Evolutionary conservation across 768 basidiomycete species (phyloP).

Genomic region (Rhodotorula graminis): DNA sequence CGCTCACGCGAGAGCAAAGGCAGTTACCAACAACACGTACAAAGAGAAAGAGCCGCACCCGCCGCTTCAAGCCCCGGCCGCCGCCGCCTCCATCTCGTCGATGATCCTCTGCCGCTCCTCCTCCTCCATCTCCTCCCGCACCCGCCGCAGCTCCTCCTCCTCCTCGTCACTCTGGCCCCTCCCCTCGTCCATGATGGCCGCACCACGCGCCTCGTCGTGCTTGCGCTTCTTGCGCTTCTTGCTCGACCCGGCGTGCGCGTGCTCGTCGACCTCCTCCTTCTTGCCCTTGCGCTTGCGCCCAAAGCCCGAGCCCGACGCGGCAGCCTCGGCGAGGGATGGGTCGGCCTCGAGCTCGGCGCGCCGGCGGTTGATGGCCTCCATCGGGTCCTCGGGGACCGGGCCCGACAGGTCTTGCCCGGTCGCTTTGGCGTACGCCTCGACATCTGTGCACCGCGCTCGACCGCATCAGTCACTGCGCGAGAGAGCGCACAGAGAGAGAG

Average conservation of each 20-base stretch:
- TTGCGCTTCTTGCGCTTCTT: conserved; percentile 9
- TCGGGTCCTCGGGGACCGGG: conserved; percentile 36
- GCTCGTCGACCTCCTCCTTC: conserved; percentile 1
- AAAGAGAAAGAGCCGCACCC: background rate
- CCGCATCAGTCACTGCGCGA: background rate
- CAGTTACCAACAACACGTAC: background rate
- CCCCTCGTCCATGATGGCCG: background rate
- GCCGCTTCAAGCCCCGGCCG: background rate
- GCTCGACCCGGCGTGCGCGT: background rate
- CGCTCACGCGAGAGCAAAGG: background rate
- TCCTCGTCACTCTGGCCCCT: conserved; percentile 4
- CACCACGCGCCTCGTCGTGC: conserved; percentile 10
- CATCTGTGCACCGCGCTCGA: conserved; percentile 7
- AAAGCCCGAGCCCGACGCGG: background rate
- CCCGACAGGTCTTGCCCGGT: conserved; percentile 38
- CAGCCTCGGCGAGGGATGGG: background rate
- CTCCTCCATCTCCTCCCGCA: conserved; percentile 25
- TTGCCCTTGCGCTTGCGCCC: conserved; percentile 2
- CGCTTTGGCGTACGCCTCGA: conserved; percentile 19
- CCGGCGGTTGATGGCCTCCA: conserved; percentile 29
- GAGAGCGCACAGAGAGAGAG: no score
- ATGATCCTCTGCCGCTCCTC: conserved; percentile 23
- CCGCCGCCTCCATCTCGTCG: conserved; percentile 26
- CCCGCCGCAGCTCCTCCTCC: conserved; percentile 4
- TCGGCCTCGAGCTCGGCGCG: conserved; percentile 30